phyloP scores from a whole-genome alignment of 108 stramenopile genomes.

The Nitzschia sp. region DNA sequence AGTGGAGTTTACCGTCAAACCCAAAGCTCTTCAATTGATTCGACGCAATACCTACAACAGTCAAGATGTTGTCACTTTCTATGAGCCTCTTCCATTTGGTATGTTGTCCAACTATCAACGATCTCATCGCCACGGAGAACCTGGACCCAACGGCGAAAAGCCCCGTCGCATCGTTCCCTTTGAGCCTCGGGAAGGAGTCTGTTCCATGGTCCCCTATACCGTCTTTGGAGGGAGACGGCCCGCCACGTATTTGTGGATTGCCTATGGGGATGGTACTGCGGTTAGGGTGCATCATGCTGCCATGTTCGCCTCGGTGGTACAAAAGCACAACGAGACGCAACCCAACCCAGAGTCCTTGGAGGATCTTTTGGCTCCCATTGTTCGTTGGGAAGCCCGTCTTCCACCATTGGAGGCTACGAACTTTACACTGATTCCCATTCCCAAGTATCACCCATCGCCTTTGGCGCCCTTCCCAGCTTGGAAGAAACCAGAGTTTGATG shows the following conservation, averaged over 20 bases:
- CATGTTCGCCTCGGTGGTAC: conserved; percentile 57
- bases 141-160: conserved; percentile 18
- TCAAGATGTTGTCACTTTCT: conserved; percentile 20
- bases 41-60: conserved; percentile 28
- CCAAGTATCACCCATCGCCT: conserved; percentile 48
- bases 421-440: conserved; percentile 38
- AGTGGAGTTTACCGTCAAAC: conserved; percentile 41
- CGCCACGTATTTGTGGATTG: conserved; percentile 57
- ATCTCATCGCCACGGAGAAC: conserved; percentile 10
- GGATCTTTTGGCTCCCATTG: conserved; percentile 19
- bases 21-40: conserved; percentile 15
- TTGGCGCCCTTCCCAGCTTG: conserved; percentile 43
- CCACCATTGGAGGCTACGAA: conserved; percentile 19
- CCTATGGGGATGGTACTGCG: conserved; percentile 69
- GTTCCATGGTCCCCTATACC: conserved; percentile 25
- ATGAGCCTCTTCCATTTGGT: conserved; percentile 32
- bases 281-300: conserved; percentile 68
- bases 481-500: conserved; percentile 29
- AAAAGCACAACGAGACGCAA: conserved; percentile 26
- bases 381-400: conserved; percentile 37
- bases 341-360: conserved; percentile 27
- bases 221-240: conserved; percentile 5
- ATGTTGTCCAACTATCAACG: conserved; percentile 24
- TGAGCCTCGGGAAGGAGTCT: conserved; percentile 42
- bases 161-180: conserved; percentile 37